Evolutionary conservation across 106 monocot species (phyloP).

Genomic region (Dioscorea zingiberensis): DNA sequence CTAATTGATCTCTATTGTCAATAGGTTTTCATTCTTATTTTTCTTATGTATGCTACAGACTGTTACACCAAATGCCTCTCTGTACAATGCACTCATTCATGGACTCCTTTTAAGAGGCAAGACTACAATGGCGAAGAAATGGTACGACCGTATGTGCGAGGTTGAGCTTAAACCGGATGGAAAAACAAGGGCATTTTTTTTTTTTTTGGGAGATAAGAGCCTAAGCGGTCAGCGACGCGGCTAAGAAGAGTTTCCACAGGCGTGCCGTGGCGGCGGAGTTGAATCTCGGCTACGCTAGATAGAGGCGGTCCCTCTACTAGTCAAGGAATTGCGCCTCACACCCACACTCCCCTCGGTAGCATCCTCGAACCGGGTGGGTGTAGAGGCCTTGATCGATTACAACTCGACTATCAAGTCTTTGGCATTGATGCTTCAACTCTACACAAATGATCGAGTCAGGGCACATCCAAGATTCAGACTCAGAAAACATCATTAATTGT

Average conservation of each 20-base stretch:
- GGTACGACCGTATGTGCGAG: conserved; percentile 54
- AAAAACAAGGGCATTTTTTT: conserved; percentile 83
- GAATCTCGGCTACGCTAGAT: too few relatives aligned
- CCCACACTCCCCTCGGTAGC: too few relatives aligned
- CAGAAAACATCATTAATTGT: too few relatives aligned
- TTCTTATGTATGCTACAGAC: conserved; percentile 31
- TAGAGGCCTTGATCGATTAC: too few relatives aligned
- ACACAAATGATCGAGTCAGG: conserved; percentile 15
- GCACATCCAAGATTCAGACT: background rate
- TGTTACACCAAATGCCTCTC: conserved; percentile 50
- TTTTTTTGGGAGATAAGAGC: too few relatives aligned
- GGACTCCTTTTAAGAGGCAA: conserved; percentile 71
- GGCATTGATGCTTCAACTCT: conserved; percentile 79
- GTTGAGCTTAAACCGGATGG: conserved; percentile 70
- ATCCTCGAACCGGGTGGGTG: too few relatives aligned
- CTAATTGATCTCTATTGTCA: background rate
- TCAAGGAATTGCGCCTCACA: too few relatives aligned
- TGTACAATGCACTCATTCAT: conserved; percentile 78
- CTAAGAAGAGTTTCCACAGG: too few relatives aligned
- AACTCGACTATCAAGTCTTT: too few relatives aligned
- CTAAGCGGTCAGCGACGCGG: too few relatives aligned
- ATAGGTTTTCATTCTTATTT: background rate
- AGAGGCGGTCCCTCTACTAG: too few relatives aligned
- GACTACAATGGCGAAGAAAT: conserved; percentile 39
- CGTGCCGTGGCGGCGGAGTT: too few relatives aligned